Evolutionary conservation across 2,329 filamentous ascomycete genomes (phyloP), one percentile per base, ranked within the genome.

Genomic region (Escovopsis weberi): DNA sequence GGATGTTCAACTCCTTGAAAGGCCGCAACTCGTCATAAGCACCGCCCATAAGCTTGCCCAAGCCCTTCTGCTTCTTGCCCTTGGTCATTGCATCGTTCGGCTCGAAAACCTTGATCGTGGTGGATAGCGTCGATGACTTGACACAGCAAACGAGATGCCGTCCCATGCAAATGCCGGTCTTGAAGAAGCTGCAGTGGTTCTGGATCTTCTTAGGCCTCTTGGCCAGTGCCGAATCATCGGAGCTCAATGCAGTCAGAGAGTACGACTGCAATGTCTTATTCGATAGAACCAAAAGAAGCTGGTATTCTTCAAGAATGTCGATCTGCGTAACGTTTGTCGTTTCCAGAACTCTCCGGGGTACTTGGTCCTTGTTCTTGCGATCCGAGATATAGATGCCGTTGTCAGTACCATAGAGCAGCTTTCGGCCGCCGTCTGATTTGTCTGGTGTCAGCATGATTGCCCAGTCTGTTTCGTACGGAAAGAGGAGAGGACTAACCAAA

Each of bases 1-100:
- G 91, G 47, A 98, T 95, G 64, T 98, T 98, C 57, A 95, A 96
- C 68, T 98, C 91, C 72, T 94, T 94, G 72, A 93, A 94, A 11
- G 89, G 85, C 64, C 93, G 93, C 49, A 98, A 74, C 53, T 94
- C 86, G 61, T 98, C 91, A 59, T 95, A 88, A 8, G 87, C 86
- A 41, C 70, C 80, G 47, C 86, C 86, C 65, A 98, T 89, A 80
- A 98, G 94, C 66, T 93, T 94, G 51, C 85, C 82, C 46, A 98
- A 80, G 15, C 91, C 89, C 55, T 88, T 91, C 59, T 94, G 93
- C 68, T 93, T 95, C 69, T 91, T 93, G 45, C 85, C 85, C 67
- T 88, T 91, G 43, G 83, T 82, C 72, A 94, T 82, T 48, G 86
- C 83, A 58, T 96, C 91, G 65, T 94, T 94, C 1, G 91, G 91